Conservation (phyloP, 2,329 filamentous ascomycete genomes). For the Sporothrix phasma region DNA sequence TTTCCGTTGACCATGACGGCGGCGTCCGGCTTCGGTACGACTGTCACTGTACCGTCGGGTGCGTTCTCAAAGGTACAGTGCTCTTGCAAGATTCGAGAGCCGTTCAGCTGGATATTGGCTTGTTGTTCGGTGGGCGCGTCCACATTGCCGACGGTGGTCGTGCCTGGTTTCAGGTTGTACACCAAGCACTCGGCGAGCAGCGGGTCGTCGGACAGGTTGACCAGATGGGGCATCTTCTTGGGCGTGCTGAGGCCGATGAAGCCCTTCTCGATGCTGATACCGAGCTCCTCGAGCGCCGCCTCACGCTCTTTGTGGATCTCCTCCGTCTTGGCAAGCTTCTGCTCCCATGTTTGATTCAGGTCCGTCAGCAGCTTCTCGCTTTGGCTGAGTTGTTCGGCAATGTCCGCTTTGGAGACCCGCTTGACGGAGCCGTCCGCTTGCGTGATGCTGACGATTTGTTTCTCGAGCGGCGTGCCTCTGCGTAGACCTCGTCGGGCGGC, state of each 20-base stretch:
- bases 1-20: conserved; percentile 97
- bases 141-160: conserved; percentile 88
- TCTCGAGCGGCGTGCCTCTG: conserved; percentile 85
- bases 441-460: conserved; percentile 94
- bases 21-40: conserved; percentile 82
- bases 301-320: conserved; percentile 97
- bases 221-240: conserved; percentile 98
- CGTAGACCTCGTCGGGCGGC: conserved; percentile 72
- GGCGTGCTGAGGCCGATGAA: conserved; percentile 91
- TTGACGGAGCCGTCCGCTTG: conserved; percentile 76
- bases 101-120: conserved; percentile 87
- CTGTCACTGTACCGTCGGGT: conserved; percentile 80
- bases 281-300: conserved; percentile 85
- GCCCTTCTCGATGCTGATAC: conserved; percentile 97
- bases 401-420: conserved; percentile 96
- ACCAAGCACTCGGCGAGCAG: conserved; percentile 91
- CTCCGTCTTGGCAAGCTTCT: conserved; percentile 90
- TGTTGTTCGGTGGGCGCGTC: conserved; percentile 66
- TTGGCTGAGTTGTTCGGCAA: conserved; percentile 89
- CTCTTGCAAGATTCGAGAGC: conserved; percentile 81
- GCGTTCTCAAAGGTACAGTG: conserved; percentile 90
- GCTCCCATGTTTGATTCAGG: conserved; percentile 97
- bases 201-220: conserved; percentile 93
- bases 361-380: conserved; percentile 94
- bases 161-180: conserved; percentile 94